phyloP scores from a whole-genome alignment of 257 asterid species.

The Solanum pinnatisectum region DNA sequence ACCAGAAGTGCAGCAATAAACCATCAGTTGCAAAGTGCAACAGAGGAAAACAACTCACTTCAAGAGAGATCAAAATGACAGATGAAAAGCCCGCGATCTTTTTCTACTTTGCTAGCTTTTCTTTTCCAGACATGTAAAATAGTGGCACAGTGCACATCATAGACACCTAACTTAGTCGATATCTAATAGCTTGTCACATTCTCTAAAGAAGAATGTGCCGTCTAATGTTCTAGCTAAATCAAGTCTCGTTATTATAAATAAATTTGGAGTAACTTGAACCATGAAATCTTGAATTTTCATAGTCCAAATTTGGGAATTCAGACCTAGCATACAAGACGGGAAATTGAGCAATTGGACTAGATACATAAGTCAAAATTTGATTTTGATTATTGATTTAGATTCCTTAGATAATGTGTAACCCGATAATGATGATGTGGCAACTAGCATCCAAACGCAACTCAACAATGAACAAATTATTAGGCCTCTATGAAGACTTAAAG shows the following conservation, averaged over 20 bases:
- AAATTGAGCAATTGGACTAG: not conserved
- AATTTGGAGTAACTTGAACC: not conserved
- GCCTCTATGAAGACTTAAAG: not conserved
- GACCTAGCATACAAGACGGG: not conserved
- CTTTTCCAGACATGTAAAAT: constrained; percentile 39
- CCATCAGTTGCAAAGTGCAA: constrained; percentile 17
- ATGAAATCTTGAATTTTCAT: not conserved
- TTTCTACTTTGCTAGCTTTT: constrained; percentile 15
- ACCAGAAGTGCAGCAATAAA: not conserved
- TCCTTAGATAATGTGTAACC: not conserved
- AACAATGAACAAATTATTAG: not conserved
- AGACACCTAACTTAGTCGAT: constrained; percentile 31
- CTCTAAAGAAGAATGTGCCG: not conserved
- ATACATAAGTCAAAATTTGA: not conserved
- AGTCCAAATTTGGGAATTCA: not conserved
- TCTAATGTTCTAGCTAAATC: not conserved
- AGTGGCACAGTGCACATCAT: constrained; percentile 1
- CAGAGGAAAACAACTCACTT: constrained; percentile 27
- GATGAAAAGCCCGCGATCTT: constrained; percentile 22
- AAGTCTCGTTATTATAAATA: not conserved
- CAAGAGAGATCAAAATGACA: constrained; percentile 21
- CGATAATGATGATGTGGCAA: not conserved
- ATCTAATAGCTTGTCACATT: not conserved
- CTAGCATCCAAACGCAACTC: not conserved
- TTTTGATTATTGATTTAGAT: not conserved